phyloP scores from a whole-genome alignment of 2,329 filamentous ascomycete species.

The Stemphylium beticola region DNA sequence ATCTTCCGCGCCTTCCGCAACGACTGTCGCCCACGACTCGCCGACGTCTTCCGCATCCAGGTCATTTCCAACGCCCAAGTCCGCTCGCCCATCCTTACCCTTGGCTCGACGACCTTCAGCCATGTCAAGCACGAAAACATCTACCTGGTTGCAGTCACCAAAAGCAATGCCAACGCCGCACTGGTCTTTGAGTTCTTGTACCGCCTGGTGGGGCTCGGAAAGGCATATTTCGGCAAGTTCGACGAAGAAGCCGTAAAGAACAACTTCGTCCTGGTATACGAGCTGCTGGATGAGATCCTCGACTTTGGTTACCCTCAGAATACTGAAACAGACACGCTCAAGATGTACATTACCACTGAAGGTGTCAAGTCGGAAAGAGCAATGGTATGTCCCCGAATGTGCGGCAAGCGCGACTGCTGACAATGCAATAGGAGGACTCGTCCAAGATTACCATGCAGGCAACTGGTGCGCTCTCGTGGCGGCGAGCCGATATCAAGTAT shows the following conservation, averaged over 20 bases:
- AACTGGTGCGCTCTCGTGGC: constrained; percentile 94
- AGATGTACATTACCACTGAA: constrained; percentile 99
- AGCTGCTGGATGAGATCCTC: constrained; percentile 95
- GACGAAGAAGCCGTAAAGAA: constrained; percentile 99
- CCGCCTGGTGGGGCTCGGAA: constrained; percentile 84
- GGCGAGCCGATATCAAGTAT: constrained; percentile 96
- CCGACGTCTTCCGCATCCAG: constrained; percentile 99
- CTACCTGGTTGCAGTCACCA: constrained; percentile 95
- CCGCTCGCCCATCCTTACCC: constrained; percentile 93
- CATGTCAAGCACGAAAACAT: constrained; percentile 99
- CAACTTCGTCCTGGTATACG: constrained; percentile 98
- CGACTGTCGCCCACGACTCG: constrained; percentile 94
- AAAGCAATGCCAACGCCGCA: constrained; percentile 98
- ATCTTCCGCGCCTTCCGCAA: constrained; percentile 99
- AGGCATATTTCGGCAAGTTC: constrained; percentile 98
- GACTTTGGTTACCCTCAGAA: constrained; percentile 99
- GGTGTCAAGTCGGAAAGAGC: constrained; percentile 90
- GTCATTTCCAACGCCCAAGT: constrained; percentile 99
- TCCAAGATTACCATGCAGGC: constrained; percentile 99
- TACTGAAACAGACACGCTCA: constrained; percentile 96
- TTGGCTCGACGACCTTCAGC: constrained; percentile 97
- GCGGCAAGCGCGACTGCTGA: constrained; percentile 20
- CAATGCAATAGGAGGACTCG: constrained; percentile 71
- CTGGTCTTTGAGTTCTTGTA: constrained; percentile 98
- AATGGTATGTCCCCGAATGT: constrained; percentile 52